These are phyloP conservation scores for Carex littledalei DNA, from an alignment of 176 grass and related monocot genomes.

Conservation along the genomic window DNA sequence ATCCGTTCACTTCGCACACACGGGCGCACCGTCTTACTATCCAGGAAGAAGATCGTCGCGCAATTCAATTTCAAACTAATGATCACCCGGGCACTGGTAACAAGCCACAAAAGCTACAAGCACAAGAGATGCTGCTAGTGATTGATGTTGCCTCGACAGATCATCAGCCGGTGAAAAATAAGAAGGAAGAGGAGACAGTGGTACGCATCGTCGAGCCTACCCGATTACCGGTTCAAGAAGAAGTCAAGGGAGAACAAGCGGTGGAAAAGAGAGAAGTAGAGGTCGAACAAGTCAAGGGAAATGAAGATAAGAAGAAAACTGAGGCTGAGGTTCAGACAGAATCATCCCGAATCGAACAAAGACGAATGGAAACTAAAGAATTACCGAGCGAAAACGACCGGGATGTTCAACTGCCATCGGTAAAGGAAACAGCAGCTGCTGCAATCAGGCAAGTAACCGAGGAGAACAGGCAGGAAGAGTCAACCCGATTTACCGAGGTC, in stretches of 20 bases:
- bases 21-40: constrained; percentile 42
- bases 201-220: not conserved
- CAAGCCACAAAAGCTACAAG: not conserved
- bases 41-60: constrained; percentile 48
- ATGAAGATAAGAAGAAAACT: not conserved
- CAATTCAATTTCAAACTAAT: constrained; percentile 45
- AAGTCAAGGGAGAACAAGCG: constrained; percentile 4
- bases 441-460: constrained; percentile 42
- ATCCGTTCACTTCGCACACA: constrained; percentile 54
- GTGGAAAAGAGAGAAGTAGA: not conserved
- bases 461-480: constrained; percentile 33
- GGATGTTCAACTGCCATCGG: constrained; percentile 59
- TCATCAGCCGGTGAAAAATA: not conserved
- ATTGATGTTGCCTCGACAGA: not conserved
- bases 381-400: constrained; percentile 45
- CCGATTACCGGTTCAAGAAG: constrained; percentile 16
- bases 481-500: not conserved
- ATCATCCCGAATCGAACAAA: not conserved
- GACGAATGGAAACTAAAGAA: not conserved
- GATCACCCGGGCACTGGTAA: not conserved
- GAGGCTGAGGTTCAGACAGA: constrained; percentile 31
- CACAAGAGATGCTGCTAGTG: not conserved
- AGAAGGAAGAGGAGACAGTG: not conserved
- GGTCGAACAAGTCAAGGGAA: not conserved
- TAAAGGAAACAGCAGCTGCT: constrained; percentile 30